Evolutionary conservation across 2,329 filamentous ascomycete genomes (phyloP).

Genomic region (Volutella citrinella): DNA sequence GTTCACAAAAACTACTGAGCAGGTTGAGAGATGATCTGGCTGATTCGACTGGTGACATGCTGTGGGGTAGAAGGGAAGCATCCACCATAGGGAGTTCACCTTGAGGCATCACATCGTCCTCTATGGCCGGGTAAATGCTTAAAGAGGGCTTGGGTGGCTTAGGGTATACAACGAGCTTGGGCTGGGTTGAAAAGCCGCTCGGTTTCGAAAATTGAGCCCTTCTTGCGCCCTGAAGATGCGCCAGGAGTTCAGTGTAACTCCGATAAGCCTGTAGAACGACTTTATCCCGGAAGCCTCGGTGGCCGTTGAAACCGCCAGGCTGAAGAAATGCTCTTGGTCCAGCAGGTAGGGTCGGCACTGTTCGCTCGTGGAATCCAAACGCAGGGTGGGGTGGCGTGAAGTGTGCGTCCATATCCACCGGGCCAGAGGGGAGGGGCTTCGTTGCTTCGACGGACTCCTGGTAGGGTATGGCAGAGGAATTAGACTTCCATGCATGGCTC

Average conservation of each 20-base stretch:
- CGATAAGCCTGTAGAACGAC: slow-evolving; percentile 67
- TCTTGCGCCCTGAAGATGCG: slow-evolving; percentile 60
- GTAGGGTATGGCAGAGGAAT: slow-evolving; percentile 10
- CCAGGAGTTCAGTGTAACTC: slow-evolving; percentile 68
- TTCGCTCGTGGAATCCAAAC: too few relatives aligned
- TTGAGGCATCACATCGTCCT: too few relatives aligned
- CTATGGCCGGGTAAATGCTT: slow-evolving; percentile 10
- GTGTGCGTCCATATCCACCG: too few relatives aligned
- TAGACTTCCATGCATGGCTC: slow-evolving; percentile 13
- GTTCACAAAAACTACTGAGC: slow-evolving; percentile 70
- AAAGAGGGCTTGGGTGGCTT: slow-evolving; percentile 42
- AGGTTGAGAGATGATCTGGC: slow-evolving; percentile 69
- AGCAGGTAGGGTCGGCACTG: too few relatives aligned
- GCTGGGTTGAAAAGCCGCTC: too few relatives aligned
- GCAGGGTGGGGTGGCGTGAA: too few relatives aligned
- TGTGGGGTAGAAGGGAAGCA: too few relatives aligned
- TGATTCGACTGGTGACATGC: slow-evolving; percentile 44
- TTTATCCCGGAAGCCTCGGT: slow-evolving; percentile 60
- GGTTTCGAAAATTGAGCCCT: too few relatives aligned
- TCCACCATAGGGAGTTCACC: too few relatives aligned
- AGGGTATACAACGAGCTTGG: slow-evolving; percentile 54
- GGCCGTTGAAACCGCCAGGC: slow-evolving; percentile 11
- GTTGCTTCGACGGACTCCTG: too few relatives aligned
- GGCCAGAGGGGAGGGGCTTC: too few relatives aligned
- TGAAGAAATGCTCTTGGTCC: too few relatives aligned